Evolutionary conservation across 345 rosid species (phyloP).

Genomic region (Syzygium jambos): DNA sequence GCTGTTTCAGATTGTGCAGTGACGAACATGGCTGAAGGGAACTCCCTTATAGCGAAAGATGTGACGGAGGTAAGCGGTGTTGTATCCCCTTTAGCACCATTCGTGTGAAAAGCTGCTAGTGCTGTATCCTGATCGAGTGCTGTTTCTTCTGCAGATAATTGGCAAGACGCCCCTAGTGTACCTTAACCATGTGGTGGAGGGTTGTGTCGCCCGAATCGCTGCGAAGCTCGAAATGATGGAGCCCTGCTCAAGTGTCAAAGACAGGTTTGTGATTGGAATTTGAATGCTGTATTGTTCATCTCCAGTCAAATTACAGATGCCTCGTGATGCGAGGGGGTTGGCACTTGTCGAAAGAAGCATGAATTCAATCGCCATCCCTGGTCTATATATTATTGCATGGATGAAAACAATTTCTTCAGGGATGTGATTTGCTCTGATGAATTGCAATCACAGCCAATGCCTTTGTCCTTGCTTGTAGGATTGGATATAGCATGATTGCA

Average conservation of each 20-base stretch:
- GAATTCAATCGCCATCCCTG: neutral
- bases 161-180: constrained; percentile 81
- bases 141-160: constrained; percentile 27
- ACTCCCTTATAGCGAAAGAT: constrained; percentile 37
- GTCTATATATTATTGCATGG: neutral
- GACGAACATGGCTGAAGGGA: constrained; percentile 17
- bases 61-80: constrained; percentile 39
- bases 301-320: neutral
- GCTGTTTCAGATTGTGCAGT: neutral
- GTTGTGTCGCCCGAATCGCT: constrained; percentile 60
- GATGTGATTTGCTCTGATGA: neutral
- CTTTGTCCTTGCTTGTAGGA: constrained; percentile 20
- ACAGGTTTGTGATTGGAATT: constrained; percentile 32
- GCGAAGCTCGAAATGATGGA: constrained; percentile 86
- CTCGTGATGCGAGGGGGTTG: neutral
- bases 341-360: neutral
- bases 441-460: neutral
- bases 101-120: neutral
- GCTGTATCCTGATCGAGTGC: neutral
- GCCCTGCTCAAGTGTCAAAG: constrained; percentile 89
- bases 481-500: constrained; percentile 68
- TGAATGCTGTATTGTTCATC: neutral
- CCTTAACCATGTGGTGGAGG: constrained; percentile 62
- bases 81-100: neutral
- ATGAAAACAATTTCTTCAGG: neutral